Evolutionary conservation across 257 asterid genomes (phyloP), one percentile per base, ranked within the genome.

Genomic region (Dorcoceras hygrometricum): DNA sequence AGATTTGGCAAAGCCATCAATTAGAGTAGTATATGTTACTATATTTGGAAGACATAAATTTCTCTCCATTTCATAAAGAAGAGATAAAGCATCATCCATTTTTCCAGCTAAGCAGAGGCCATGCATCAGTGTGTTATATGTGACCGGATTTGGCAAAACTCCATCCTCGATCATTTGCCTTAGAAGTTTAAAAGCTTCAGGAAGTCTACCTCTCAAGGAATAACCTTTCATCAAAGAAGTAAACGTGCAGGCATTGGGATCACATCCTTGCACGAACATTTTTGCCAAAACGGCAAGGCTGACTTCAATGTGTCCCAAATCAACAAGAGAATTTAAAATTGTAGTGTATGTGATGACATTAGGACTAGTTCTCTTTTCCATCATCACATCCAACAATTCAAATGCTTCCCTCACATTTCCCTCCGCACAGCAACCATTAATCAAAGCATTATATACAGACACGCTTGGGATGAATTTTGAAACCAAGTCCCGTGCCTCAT

Each of bases 221-320:
- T 86, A 71, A 28, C 96, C 97, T 76, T 84, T 90, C 54, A 90
- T 83, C 83, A 93, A 77, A 46, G 93, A 84, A 58, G 98, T 86
- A 67, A 76, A 86, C n/a, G 97, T 84, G 62, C 79, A 85, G 34
- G 83, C 55, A 77, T 90, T 90, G 2, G 95, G 96, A 71, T 67
- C 62, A 66, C 93, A 82, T 43, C 95, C 97, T 51, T 71, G 78
- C 34, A 77, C 83, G 57, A 86, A 80, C 97, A 93, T 90, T 75
- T 82, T 84, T 11, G 83, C 90, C 74, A 87, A 74, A 65, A 93
- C 46, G 62, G 97, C 92, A 51, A 76, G 73, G 65, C 87, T 79
- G 50, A 82, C 79, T 55, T 54, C 80, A 43, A 84, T 36, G 20
- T 80, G 43, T 31, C 96, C 95, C 12, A 71, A 78, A 75, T 80